Conservation (phyloP, 2,329 filamentous ascomycete genomes). For the Hypoxylon sp. region DNA sequence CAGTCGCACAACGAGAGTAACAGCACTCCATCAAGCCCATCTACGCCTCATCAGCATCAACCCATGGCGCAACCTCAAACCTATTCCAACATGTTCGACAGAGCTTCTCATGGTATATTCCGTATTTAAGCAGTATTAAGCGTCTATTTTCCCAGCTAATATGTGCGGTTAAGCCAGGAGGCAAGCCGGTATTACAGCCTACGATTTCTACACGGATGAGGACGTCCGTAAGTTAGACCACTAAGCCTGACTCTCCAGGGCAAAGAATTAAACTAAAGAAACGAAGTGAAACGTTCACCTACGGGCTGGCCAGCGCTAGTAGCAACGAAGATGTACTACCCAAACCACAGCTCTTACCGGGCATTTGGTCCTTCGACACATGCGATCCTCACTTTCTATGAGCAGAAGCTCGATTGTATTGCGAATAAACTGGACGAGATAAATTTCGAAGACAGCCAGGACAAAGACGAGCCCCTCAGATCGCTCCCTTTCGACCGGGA, state of each 20-base stretch:
- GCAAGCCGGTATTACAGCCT: slow-evolving; percentile 4
- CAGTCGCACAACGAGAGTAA: slow-evolving; percentile 12
- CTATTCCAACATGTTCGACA: slow-evolving; percentile 28
- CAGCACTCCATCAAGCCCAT: slow-evolving; percentile 2
- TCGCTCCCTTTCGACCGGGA: slow-evolving; percentile 41
- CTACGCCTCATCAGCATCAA: slow-evolving; percentile 13
- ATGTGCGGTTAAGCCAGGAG: slow-evolving; percentile 23
- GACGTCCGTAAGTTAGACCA: slow-evolving; percentile 34
- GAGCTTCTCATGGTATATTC: slow-evolving; percentile 15
- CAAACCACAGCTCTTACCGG: slow-evolving; percentile 36
- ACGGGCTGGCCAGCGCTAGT: slow-evolving; percentile 36
- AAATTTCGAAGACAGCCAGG: slow-evolving; percentile 22
- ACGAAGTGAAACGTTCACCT: slow-evolving; percentile 26
- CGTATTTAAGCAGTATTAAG: neutral
- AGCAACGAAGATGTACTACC: slow-evolving; percentile 28
- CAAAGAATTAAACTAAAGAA: neutral
- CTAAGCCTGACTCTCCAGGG: too few species aligned
- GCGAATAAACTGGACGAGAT: slow-evolving; percentile 36
- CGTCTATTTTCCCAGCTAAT: slow-evolving; percentile 5
- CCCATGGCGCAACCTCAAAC: slow-evolving; percentile 9
- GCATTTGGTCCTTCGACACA: slow-evolving; percentile 32
- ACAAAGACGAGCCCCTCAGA: slow-evolving; percentile 13
- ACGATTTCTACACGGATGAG: slow-evolving; percentile 38
- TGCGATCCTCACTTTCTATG: slow-evolving; percentile 22
- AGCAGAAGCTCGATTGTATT: slow-evolving; percentile 38